phyloP scores from a whole-genome alignment of 495 filamentous ascomycete genomes.

The Xylaria intraflava region DNA sequence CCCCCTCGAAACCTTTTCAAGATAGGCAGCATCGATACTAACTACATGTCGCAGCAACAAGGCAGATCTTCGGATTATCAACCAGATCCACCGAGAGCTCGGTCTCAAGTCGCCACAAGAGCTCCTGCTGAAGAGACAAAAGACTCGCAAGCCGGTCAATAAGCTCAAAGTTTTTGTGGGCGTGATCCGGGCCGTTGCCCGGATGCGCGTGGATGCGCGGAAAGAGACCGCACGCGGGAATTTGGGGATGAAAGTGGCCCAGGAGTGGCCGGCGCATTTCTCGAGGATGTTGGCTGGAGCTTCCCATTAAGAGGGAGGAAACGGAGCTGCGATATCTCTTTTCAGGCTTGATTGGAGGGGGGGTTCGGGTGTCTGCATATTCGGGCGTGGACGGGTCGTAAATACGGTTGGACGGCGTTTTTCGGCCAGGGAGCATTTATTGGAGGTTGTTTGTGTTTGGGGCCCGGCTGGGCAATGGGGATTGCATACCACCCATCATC shows the following conservation, averaged over 20 bases:
- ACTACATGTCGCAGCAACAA: conserved; percentile 61
- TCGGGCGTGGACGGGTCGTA: too few species aligned
- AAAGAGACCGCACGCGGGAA: conserved; percentile 36
- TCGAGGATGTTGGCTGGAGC: too few species aligned
- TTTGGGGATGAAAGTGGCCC: conserved; percentile 30
- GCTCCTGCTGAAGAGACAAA: conserved; percentile 16
- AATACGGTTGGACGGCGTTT: too few species aligned
- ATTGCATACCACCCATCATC: too few species aligned
- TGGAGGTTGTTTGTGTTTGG: too few species aligned
- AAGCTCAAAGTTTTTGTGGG: conserved; percentile 27
- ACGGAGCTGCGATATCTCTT: too few species aligned
- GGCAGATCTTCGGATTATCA: conserved; percentile 77
- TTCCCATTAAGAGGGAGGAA: too few species aligned
- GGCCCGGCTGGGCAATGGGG: too few species aligned
- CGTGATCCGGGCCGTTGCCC: conserved; percentile 35
- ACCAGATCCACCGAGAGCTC: conserved; percentile 54
- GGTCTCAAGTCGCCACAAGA: conserved; percentile 28
- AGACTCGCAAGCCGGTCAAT: conserved; percentile 12
- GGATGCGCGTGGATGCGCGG: conserved; percentile 35
- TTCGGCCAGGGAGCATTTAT: too few species aligned
- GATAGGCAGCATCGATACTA: neutral
- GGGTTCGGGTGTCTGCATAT: too few species aligned
- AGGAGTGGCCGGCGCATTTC: conserved; percentile 33
- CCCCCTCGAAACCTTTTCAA: neutral
- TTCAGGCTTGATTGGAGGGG: too few species aligned